Evolutionary conservation across 1,284 basidiomycete genomes (phyloP).

Genomic region (Hemileia vastatrix): DNA sequence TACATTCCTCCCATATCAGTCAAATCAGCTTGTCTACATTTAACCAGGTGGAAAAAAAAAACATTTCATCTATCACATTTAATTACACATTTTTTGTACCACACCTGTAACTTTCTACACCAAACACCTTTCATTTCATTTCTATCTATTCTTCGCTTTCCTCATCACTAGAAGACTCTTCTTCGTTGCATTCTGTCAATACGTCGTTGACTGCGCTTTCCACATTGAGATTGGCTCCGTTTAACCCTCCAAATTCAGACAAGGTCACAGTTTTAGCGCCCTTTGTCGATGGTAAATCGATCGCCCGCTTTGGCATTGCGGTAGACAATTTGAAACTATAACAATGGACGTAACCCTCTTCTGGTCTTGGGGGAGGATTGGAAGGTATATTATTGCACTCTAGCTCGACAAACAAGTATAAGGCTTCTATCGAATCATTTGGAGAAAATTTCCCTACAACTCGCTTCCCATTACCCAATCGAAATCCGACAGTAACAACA

Average conservation of each 20-base stretch:
- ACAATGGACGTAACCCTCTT: conserved; percentile 2
- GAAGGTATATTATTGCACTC: too few species aligned
- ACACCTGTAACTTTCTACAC: too few species aligned
- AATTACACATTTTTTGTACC: too few species aligned
- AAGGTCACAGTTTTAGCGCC: not conserved
- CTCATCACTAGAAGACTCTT: too few species aligned
- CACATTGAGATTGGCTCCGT: conserved; percentile 21
- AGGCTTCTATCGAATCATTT: not conserved
- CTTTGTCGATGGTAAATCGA: not conserved
- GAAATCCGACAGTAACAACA: conserved; percentile 9
- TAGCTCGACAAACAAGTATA: conserved; percentile 15
- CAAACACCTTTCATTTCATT: too few species aligned
- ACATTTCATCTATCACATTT: too few species aligned
- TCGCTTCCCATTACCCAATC: conserved; percentile 6
- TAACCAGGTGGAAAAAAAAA: too few species aligned
- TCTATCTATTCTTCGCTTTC: too few species aligned
- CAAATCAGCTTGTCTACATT: too few species aligned
- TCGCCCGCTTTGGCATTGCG: conserved; percentile 8
- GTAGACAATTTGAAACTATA: conserved; percentile 15
- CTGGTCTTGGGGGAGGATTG: not conserved
- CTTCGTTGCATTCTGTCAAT: too few species aligned
- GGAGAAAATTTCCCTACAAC: conserved; percentile 4
- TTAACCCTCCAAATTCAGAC: conserved; percentile 9
- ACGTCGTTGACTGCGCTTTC: too few species aligned
- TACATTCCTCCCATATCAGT: too few species aligned